These are phyloP conservation scores for Meyerozyma smithsonii DNA, from an alignment of 1,139 yeast species.

Conservation along the genomic window DNA sequence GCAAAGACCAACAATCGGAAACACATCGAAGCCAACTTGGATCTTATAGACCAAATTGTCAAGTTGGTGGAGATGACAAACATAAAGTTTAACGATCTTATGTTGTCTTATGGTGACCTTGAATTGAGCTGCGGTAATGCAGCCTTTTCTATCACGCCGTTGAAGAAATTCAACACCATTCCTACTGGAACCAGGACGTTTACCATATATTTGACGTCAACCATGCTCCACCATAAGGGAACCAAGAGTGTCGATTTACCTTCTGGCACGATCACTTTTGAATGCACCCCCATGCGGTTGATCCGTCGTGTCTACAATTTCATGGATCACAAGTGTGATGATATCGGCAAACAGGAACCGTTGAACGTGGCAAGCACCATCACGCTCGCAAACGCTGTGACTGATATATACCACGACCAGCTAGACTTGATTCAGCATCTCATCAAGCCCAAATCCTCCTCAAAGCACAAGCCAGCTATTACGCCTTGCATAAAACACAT, in stretches of 20 bases:
- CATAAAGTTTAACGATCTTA: conserved; percentile 1
- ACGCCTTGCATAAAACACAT: conserved; percentile 9
- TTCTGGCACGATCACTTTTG: conserved; percentile 24
- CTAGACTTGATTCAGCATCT: conserved; percentile 14
- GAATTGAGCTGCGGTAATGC: not conserved
- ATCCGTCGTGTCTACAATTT: conserved; percentile 9
- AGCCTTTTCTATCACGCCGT: not conserved
- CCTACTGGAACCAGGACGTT: conserved; percentile 7
- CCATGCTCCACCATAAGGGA: conserved; percentile 25
- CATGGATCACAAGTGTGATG: not conserved
- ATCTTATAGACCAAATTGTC: not conserved
- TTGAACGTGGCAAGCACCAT: conserved; percentile 7
- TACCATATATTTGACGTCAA: conserved; percentile 21
- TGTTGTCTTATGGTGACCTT: not conserved
- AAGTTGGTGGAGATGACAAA: conserved; percentile 1
- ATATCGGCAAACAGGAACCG: not conserved
- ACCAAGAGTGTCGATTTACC: conserved; percentile 35
- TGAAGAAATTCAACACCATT: conserved; percentile 1
- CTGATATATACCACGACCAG: conserved; percentile 40
- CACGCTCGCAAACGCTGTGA: conserved; percentile 26
- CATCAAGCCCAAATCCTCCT: conserved; percentile 3
- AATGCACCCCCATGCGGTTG: conserved; percentile 18
- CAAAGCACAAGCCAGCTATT: conserved; percentile 1
- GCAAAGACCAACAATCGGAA: not conserved
- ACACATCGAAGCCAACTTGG: not conserved